Base-by-base conservation (phyloP, 176 grass and related monocot genomes). In the Oryza australiensis region DNA sequence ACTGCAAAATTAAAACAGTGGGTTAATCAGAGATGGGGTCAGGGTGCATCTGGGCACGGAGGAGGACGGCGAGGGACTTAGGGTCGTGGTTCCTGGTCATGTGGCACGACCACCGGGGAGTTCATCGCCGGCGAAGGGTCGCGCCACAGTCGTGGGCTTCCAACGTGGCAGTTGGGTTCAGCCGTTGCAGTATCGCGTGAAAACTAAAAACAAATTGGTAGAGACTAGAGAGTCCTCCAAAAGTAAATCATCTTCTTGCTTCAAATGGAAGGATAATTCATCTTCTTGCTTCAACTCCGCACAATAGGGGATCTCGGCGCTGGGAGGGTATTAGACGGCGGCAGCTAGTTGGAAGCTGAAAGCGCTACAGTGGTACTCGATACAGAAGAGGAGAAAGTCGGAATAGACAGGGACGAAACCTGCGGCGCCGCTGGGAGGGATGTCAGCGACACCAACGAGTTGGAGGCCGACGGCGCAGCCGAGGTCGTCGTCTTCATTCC, bases 41-140 rank as follows among this genome's bases (percentile, higher is more conserved):
- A 22, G 45, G 55, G 57, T 87, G 81, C 89, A 97, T 97, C 30
- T 91, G 83, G 57, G 89, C 87, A 77, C 94, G 88, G 87, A 97
- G 86, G 65, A 97, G 87, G 75, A 94, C 85, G 35, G 94, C 89
- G 82, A 94, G 89, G 81, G 80, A 83, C 53, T 88, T 86, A 3
- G 78, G 43, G 66, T 59, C 14, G 26, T 89, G 57, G 59, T 41
- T 92, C 66, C 89, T 97, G 81, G 86, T 94, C 94, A 97, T 97
- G 78, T 77, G 65, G 66, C 37, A 57, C 51, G 9, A 34, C 62
- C 64, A 1, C 18, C 51, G 18, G 24, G 14, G n/a, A 22, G 14
- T 8, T 80, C 72, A 33, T 45, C 57, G 82, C 5, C 45, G 42
- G 30, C 60, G 60, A 22, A 77, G 13, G 55, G 59, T 64, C 35